Evolutionary conservation across 495 filamentous ascomycete genomes (phyloP).

Genomic region (Penicillium manginii): DNA sequence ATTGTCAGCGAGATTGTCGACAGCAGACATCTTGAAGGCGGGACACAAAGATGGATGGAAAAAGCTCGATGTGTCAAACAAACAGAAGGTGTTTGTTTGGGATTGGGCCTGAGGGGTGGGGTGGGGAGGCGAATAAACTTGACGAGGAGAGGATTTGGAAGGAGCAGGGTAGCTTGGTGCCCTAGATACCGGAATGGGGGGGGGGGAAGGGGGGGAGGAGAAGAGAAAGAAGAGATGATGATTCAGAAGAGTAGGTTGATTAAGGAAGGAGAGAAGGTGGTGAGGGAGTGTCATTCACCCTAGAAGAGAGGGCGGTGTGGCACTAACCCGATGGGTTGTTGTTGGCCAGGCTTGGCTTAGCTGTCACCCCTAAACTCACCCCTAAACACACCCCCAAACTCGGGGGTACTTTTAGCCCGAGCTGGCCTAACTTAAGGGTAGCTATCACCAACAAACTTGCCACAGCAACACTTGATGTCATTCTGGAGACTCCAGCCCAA

Average conservation of each 20-base stretch:
- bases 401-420: not conserved
- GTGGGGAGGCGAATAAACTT: slow-evolving; percentile 49
- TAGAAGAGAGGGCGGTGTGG: slow-evolving; percentile 33
- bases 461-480: slow-evolving; percentile 30
- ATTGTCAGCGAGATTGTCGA: slow-evolving; percentile 56
- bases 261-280: slow-evolving; percentile 25
- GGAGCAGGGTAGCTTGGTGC: slow-evolving; percentile 87
- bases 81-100: slow-evolving; percentile 51
- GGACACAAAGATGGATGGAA: slow-evolving; percentile 40
- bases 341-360: not conserved
- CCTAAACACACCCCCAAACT: too few relatives aligned
- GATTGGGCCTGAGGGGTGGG: slow-evolving; percentile 24
- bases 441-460: not conserved
- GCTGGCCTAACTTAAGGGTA: too few relatives aligned
- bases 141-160: slow-evolving; percentile 44
- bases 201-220: slow-evolving; percentile 18
- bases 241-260: slow-evolving; percentile 8
- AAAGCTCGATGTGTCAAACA: slow-evolving; percentile 41
- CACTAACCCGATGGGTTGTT: not conserved
- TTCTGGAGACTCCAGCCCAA: slow-evolving; percentile 25
- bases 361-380: not conserved
- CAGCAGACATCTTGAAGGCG: slow-evolving; percentile 61
- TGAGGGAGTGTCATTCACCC: slow-evolving; percentile 19
- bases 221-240: slow-evolving; percentile 28
- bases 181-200: slow-evolving; percentile 65